Evolutionary conservation across 2,329 filamentous ascomycete genomes (phyloP), one percentile per base, ranked within the genome.

Genomic region (Meredithiella fracta): DNA sequence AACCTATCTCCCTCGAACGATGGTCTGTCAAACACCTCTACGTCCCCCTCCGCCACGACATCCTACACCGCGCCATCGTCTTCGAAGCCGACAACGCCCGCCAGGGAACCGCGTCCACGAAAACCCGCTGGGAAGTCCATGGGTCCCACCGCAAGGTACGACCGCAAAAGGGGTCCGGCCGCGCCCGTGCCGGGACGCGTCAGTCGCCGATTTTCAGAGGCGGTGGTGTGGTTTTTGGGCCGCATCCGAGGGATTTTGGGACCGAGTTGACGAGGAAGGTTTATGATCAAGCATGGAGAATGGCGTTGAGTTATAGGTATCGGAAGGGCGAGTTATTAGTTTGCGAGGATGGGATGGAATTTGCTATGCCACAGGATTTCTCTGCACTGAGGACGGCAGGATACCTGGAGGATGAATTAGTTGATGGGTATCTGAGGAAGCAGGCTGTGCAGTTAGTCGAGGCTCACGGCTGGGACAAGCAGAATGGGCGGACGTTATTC

Each of bases 201-300:
- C 88, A 94, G 69, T 88, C 82, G 49, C 92, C 92, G 2, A 78
- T 94, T 67, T 71, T 88, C 44, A 76, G 77, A 60, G 92, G 92
- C 61, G 92, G 92, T 69, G 91, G 89, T 69, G 91, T 94, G 63
- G 74, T 82, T 0, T 87, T 89, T 65, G 92, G 92, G n/a, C 92
- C 92, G 26, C 83, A 90, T 63, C 90, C 90, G 25, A 79, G 92
- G 67, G 88, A 97, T 71, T 98, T 98, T 66, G 79, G 80, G 59
- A 94, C 90, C 22, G 77, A 78, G 15, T 74, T 98, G 56, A 89
- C 85, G 63, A 77, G 78, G 66, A 97, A 97, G 73, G 80, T 95
- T 51, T 98, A 98, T 72, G 90, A 97, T 69, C 76, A 94, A 63
- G 92, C 92, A 8, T 97, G 88, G 87, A 81, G 92, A 66, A 97